Base-by-base conservation (phyloP, 1,139 yeast genomes). In the Nakaseomyces delphensis region DNA sequence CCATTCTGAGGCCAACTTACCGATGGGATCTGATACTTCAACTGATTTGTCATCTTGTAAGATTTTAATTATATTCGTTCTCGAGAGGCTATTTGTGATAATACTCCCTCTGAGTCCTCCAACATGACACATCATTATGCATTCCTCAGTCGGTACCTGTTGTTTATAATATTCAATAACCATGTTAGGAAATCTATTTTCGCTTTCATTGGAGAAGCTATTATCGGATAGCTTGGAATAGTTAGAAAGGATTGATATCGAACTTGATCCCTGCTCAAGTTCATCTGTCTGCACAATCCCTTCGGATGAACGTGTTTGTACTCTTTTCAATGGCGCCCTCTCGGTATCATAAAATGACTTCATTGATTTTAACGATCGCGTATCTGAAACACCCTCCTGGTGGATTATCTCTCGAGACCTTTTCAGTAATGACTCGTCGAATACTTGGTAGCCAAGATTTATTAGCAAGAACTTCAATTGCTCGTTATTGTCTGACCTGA, bases 1-100 rank as follows among this genome's bases (percentile, higher is more conserved):
- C 66, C 77, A 72, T 48, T 76, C 78, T 7, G 76, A 50, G 3
- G 79, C 66, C 20, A 71, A 52, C 52, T 69, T 74, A n/a, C 77
- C 71, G 50, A 76, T 58, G 40, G 70, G 62, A 36, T 63, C 49
- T 7, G 51, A 60, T 46, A 40, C 13, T 5, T 21, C 8, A 4
- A 23, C 28, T 29, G 30, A 14, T 64, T 43, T 21, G 57, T 62
- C 27, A 61, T 51, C 48, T 28, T 35, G 20, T 3, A 42, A 8
- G 19, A 38, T 29, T 11, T 35, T 11, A 4, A 32, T 29, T 1
- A 48, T 25, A 36, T 31, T 33, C 4, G 39, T 23, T 3, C 39
- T 35, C 3, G 54, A 39, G 11, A 58, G 30, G 16, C 45, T 47
- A 35, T 49, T 52, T 2, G 62, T 50, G 25, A 48, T 46, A 20